Conservation (phyloP, 768 basidiomycete genomes). For the Cyclocybe cylindracea region DNA sequence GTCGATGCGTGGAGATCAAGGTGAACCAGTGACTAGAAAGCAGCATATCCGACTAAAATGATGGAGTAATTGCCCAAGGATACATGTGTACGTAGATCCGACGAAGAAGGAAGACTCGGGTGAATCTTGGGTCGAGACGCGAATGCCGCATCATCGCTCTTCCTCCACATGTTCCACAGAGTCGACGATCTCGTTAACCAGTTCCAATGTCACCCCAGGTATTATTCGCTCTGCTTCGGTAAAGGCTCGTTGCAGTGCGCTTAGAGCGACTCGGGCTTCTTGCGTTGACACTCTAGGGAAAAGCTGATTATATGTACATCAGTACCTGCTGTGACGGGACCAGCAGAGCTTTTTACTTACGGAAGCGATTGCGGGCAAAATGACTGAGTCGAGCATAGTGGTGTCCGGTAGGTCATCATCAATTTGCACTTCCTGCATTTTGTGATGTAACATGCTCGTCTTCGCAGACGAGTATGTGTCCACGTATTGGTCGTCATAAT, state of each 20-base stretch:
- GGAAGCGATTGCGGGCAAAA: slow-evolving; percentile 94
- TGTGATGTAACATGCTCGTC: slow-evolving; percentile 47
- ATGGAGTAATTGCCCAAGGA: neutral
- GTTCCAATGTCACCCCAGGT: slow-evolving; percentile 90
- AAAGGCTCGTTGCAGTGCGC: slow-evolving; percentile 86
- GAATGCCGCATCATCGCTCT: slow-evolving; percentile 43
- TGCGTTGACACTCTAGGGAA: slow-evolving; percentile 92
- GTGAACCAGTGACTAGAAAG: slow-evolving; percentile 8
- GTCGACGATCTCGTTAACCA: slow-evolving; percentile 93
- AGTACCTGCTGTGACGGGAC: neutral
- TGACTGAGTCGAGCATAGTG: slow-evolving; percentile 95
- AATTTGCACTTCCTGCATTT: slow-evolving; percentile 43
- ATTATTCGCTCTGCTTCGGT: slow-evolving; percentile 95
- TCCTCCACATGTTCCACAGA: slow-evolving; percentile 91
- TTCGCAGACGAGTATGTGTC: slow-evolving; percentile 47
- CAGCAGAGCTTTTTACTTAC: slow-evolving; percentile 45
- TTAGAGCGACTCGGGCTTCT: slow-evolving; percentile 85
- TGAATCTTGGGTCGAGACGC: neutral
- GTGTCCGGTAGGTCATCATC: slow-evolving; percentile 75
- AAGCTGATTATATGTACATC: slow-evolving; percentile 50
- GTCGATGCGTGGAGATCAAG: slow-evolving; percentile 13
- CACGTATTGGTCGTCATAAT: slow-evolving; percentile 60
- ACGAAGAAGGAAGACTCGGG: slow-evolving; percentile 7
- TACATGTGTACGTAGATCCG: slow-evolving; percentile 7
- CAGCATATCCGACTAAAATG: slow-evolving; percentile 2